phyloP scores from a whole-genome alignment of 2,329 filamentous ascomycete genomes.

The Pseudocercospora fuligena region DNA sequence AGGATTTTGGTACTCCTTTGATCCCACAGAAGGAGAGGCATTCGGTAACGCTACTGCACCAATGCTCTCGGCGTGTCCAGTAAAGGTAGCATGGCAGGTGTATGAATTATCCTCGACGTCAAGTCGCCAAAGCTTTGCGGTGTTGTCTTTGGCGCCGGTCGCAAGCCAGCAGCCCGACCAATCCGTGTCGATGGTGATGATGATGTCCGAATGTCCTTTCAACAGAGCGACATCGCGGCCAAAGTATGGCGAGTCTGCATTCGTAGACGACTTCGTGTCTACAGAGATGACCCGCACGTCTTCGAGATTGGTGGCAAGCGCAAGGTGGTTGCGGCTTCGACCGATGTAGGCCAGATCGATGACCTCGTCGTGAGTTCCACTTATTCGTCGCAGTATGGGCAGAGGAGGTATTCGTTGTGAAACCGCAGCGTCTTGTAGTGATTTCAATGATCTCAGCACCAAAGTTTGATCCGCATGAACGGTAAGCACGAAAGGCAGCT shows the following conservation, averaged over 20 bases:
- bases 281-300: conserved; percentile 87
- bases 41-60: conserved; percentile 86
- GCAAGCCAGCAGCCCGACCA: conserved; percentile 98
- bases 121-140: conserved; percentile 85
- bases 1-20: conserved; percentile 72
- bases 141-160: conserved; percentile 96
- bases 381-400: conserved; percentile 74
- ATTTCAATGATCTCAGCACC: conserved; percentile 67
- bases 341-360: conserved; percentile 91
- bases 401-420: conserved; percentile 47
- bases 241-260: conserved; percentile 63
- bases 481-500: conserved; percentile 73
- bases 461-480: conserved; percentile 90
- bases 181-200: conserved; percentile 91
- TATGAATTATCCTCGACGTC: conserved; percentile 77
- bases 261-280: conserved; percentile 29
- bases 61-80: conserved; percentile 91
- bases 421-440: conserved; percentile 40
- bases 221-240: conserved; percentile 86
- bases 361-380: conserved; percentile 95
- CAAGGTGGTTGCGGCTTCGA: conserved; percentile 78
- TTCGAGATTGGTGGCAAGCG: conserved; percentile 92
- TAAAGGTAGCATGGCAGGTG: conserved; percentile 79
- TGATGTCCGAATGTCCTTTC: conserved; percentile 91
- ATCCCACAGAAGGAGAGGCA: conserved; percentile 67